These are phyloP conservation scores for Aspergillus fijiensis DNA, from an alignment of 2,329 filamentous ascomycete species.

Conservation along the genomic window DNA sequence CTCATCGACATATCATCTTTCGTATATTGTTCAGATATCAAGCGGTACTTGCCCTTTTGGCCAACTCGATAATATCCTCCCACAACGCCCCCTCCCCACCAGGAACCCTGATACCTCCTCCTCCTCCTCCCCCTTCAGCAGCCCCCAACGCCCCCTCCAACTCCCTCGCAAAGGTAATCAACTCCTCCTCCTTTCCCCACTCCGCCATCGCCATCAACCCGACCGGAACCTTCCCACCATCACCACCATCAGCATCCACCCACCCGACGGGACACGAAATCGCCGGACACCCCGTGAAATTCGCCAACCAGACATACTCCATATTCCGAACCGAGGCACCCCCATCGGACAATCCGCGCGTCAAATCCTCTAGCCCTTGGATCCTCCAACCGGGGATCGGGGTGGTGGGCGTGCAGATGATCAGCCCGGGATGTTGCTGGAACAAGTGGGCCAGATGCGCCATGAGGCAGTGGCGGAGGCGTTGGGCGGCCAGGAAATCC, in stretches of 20 bases:
- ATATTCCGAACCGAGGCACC: conserved; percentile 74
- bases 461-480: conserved; percentile 75
- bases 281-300: conserved; percentile 75
- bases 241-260: conserved; percentile 23
- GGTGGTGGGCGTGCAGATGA: conserved; percentile 76
- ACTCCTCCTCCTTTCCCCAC: conserved; percentile 54
- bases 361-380: conserved; percentile 55
- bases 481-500: conserved; percentile 72
- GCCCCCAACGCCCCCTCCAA: conserved; percentile 49
- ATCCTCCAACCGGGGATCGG: conserved; percentile 75
- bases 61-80: conserved; percentile 38
- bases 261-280: conserved; percentile 76
- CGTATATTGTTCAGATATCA: not conserved
- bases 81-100: conserved; percentile 29
- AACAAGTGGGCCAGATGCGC: conserved; percentile 72
- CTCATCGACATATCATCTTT: not conserved
- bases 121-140: conserved; percentile 3
- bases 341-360: conserved; percentile 67
- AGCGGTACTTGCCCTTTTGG: conserved; percentile 5
- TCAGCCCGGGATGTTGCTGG: conserved; percentile 67
- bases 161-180: conserved; percentile 55
- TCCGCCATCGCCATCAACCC: conserved; percentile 57
- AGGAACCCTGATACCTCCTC: conserved; percentile 26
- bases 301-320: conserved; percentile 83
- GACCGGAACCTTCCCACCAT: conserved; percentile 43